Evolutionary conservation across 768 basidiomycete genomes (phyloP).

Genomic region (Termitomyces sp.): DNA sequence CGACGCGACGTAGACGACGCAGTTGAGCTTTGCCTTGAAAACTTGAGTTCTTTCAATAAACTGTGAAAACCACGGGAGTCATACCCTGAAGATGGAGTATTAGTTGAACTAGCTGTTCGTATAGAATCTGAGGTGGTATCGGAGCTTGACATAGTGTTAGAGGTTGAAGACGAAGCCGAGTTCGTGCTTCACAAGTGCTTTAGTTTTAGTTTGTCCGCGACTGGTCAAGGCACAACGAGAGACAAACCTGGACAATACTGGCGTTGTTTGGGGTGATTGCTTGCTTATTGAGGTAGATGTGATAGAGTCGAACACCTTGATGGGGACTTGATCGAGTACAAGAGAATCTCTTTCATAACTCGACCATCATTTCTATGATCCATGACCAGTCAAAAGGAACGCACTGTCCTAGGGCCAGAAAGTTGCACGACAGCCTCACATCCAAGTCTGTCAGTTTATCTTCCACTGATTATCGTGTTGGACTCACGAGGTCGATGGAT

Average conservation of each 20-base stretch:
- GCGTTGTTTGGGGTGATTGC: too few relatives aligned
- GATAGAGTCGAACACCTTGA: not conserved
- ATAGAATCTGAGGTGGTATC: not conserved
- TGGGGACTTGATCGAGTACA: not conserved
- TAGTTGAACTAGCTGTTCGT: not conserved
- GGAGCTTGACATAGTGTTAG: too few relatives aligned
- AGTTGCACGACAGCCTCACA: not conserved
- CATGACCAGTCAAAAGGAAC: not conserved
- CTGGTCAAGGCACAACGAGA: not conserved
- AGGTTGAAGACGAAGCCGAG: not conserved
- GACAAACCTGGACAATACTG: too few relatives aligned
- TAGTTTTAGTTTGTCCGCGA: not conserved
- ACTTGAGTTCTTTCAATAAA: too few relatives aligned
- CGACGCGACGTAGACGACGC: not conserved
- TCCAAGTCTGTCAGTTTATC: not conserved
- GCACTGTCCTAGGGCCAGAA: not conserved
- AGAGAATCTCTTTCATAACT: not conserved
- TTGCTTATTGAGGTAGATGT: not conserved
- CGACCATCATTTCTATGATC: not conserved
- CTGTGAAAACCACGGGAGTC: not conserved
- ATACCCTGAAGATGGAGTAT: not conserved
- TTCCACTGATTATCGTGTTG: not conserved
- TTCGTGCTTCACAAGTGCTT: not conserved
- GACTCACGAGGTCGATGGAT: conserved; percentile 2
- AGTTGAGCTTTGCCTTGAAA: not conserved